Evolutionary conservation across 306 rosid species (phyloP), one percentile per base, ranked within the genome.

Genomic region (Amphicarpaea edgeworthii): DNA sequence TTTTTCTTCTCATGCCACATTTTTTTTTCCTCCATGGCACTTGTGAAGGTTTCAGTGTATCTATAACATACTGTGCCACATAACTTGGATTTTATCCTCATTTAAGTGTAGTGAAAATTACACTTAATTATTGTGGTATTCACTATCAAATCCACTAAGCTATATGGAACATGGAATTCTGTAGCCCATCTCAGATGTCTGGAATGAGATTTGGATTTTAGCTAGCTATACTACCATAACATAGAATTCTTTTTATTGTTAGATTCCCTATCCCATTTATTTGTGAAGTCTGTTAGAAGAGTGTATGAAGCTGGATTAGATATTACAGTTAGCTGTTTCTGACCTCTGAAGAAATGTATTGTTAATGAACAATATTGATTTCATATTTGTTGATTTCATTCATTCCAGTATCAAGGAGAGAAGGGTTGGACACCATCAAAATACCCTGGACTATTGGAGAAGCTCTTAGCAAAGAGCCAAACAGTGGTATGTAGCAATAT

Each of bases 361-460:
- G 12, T 32, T 24, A 28, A 50, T 58, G 78, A 62, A 77, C 30
- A 72, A 40, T 15, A 26, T 46, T 64, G 54, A 77, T 76, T 69
- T 57, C 64, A 38, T 65, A 68, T 60, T 70, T 57, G 20, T 64
- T 82, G 76, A 54, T 53, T 62, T 40, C 54, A 66, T 72, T 45
- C 40, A 37, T 65, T 34, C 77, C 92, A 95, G 97, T 95, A 95
- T 87, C 98, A 95, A 92, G 98, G 98, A 73, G 96, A 95, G 34
- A 85, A 86, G 17, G 98, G 98, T 60, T 95, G 98, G 98, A 81
- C 68, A 78, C 98, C 97, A 12, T 90, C 96, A 78, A 92, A 87
- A 28, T 95, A 95, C 77, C 91, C 93, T 3, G 98, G 98, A 79
- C 72, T 95, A 16, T 95, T 88, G 0, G 97, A 95, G 82, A 95